Evolutionary conservation across 2,329 filamentous ascomycete species (phyloP), one percentile per base, ranked within the genome.

Genomic region (Stachybotrys echinatus): DNA sequence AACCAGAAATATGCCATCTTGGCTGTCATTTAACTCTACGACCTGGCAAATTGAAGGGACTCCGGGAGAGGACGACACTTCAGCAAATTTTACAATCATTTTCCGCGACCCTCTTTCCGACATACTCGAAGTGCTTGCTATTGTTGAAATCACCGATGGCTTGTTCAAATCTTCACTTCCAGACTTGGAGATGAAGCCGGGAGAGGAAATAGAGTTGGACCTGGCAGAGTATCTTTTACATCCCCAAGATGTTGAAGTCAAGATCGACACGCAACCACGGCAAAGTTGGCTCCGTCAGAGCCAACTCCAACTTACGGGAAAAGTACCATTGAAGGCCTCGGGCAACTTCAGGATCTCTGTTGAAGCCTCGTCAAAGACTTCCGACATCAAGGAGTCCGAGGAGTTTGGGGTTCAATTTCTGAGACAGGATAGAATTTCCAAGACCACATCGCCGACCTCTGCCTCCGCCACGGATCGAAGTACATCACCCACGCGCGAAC

Each of bases 41-140:
- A 84, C 82, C 0, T 78, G 90, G 62, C 70, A 69, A 1, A 67
- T 95, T 6, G 75, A 69, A 27, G 91, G 90, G 3, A 86, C 70
- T 2, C 82, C 87, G 3, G 81, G 84, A 0, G 60, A 72, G n/a
- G 70, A 74, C 47, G 78, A 81, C 4, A 71, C 73, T 45, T 80
- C 83, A 4, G 74, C 78, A 23, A 86, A 85, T 55, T 76, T 92
- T 44, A 82, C 76, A 1, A 69, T 90, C 34, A 75, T 70, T 12
- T 83, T 83, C 10, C 74, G 68, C 12, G 85, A 89, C 61, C 65
- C 68, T 12, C 81, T 78, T 54, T 77, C 80, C 14, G 80, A 88
- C 58, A 70, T 68, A 14, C 80, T 87, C 5, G 76, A 74, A 39
- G 74, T 83, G 3, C 73, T 79, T 17, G 65, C 85, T 34, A 61